These are phyloP conservation scores for Teratosphaeriaceae sp. DNA, from an alignment of 2,329 filamentous ascomycete species.

Conservation along the genomic window DNA sequence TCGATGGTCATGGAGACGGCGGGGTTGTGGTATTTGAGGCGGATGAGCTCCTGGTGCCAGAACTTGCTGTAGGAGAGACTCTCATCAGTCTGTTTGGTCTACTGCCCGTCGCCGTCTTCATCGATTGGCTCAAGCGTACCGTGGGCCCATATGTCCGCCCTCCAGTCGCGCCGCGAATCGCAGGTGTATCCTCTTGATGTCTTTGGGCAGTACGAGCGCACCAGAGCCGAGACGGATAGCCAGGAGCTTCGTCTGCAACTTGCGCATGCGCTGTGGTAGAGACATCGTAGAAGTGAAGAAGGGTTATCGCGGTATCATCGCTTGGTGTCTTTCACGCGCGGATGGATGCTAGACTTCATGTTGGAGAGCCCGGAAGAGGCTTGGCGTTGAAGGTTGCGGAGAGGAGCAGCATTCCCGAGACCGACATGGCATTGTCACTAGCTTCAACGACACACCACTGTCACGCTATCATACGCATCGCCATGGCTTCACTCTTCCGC, in stretches of 20 bases:
- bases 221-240: slow-evolving; percentile 73
- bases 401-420: neutral
- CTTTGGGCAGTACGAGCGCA: slow-evolving; percentile 69
- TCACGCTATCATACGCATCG: neutral
- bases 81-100: neutral
- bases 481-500: slow-evolving; percentile 23
- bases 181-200: slow-evolving; percentile 68
- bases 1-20: slow-evolving; percentile 74
- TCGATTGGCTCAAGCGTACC: slow-evolving; percentile 46
- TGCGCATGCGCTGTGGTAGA: slow-evolving; percentile 64
- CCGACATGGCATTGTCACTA: neutral
- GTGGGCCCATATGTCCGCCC: slow-evolving; percentile 65
- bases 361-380: neutral
- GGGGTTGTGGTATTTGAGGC: slow-evolving; percentile 93
- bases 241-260: slow-evolving; percentile 66
- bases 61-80: slow-evolving; percentile 59
- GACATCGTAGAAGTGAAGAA: slow-evolving; percentile 52
- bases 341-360: too few species aligned
- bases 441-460: neutral
- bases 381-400: neutral
- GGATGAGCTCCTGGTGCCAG: slow-evolving; percentile 74
- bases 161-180: slow-evolving; percentile 59
- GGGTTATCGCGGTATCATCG: slow-evolving; percentile 2
- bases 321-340: too few species aligned
- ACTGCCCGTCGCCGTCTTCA: too few species aligned